These are phyloP conservation scores for Triticum timopheevii DNA, from an alignment of 176 grass and related monocot species.

Conservation along the genomic window DNA sequence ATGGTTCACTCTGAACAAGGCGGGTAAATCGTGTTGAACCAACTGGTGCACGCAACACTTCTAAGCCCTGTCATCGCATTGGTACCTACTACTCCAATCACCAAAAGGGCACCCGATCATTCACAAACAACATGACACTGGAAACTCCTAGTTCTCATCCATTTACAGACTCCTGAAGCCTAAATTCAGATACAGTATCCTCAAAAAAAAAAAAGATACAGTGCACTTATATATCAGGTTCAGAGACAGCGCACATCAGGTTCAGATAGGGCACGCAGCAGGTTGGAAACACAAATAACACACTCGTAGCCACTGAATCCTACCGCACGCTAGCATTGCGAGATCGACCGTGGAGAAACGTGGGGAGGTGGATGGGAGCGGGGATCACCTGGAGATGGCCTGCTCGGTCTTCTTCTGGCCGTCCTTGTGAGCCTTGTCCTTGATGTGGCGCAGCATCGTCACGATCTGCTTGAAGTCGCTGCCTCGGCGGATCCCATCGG, in stretches of 20 bases:
- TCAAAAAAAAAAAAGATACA: no score
- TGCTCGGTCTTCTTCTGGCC: slow-evolving; percentile 81
- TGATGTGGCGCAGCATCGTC: slow-evolving; percentile 62
- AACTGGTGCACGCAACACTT: neutral
- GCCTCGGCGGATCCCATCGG: neutral
- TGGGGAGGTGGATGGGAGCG: neutral
- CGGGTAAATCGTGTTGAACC: neutral
- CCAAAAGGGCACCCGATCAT: neutral
- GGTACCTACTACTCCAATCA: neutral
- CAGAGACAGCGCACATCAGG: no score
- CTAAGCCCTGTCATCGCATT: neutral
- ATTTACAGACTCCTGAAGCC: neutral
- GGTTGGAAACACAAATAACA: neutral
- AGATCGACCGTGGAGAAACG: neutral
- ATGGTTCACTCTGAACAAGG: neutral
- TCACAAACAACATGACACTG: neutral
- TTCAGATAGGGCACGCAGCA: neutral
- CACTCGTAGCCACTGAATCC: neutral
- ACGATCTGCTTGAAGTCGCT: slow-evolving; percentile 79
- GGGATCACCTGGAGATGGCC: slow-evolving; percentile 67
- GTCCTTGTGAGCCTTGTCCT: slow-evolving; percentile 72
- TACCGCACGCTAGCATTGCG: neutral
- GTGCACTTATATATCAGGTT: no score
- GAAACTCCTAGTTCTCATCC: neutral
- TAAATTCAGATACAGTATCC: no score